Evolutionary conservation across 495 filamentous ascomycete genomes (phyloP).

Genomic region (Filosporella fistucella): DNA sequence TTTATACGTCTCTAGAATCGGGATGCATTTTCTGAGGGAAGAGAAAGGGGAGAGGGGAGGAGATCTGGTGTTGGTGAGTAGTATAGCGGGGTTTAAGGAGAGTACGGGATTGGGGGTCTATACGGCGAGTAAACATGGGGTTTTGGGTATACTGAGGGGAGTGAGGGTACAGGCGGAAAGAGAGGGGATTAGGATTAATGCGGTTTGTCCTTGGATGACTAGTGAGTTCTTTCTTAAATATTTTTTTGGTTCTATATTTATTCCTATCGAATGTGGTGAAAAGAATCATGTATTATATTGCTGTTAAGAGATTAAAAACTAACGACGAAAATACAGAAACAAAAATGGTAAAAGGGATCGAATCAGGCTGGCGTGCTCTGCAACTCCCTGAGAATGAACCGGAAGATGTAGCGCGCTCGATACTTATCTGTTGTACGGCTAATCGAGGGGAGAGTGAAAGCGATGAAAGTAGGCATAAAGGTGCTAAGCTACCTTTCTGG

Average conservation of each 20-base stretch:
- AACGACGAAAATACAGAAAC: constrained; percentile 22
- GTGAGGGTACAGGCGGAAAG: constrained; percentile 23
- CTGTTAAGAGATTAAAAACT: not conserved
- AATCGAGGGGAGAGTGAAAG: constrained; percentile 17
- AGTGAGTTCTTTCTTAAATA: constrained; percentile 22
- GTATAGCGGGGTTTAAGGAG: constrained; percentile 32
- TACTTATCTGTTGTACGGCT: constrained; percentile 29
- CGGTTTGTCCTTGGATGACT: constrained; percentile 38
- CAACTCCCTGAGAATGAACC: constrained; percentile 30
- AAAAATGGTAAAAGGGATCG: constrained; percentile 29
- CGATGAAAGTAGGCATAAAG: too few species aligned
- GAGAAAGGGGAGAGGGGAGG: constrained; percentile 28
- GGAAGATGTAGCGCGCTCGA: constrained; percentile 27
- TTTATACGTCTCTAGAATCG: constrained; percentile 29
- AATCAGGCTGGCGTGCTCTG: constrained; percentile 30
- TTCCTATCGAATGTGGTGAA: too few species aligned
- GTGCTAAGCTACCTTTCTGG: constrained; percentile 27
- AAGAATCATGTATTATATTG: too few species aligned
- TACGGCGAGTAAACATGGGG: constrained; percentile 34
- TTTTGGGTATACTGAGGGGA: constrained; percentile 32
- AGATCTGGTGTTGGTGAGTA: constrained; percentile 31
- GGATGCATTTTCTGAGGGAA: constrained; percentile 29
- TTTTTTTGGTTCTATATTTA: not conserved
- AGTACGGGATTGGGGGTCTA: constrained; percentile 29
- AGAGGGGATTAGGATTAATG: constrained; percentile 33